Conservation (phyloP, 768 basidiomycete species). For the Naganishia antarctica region DNA sequence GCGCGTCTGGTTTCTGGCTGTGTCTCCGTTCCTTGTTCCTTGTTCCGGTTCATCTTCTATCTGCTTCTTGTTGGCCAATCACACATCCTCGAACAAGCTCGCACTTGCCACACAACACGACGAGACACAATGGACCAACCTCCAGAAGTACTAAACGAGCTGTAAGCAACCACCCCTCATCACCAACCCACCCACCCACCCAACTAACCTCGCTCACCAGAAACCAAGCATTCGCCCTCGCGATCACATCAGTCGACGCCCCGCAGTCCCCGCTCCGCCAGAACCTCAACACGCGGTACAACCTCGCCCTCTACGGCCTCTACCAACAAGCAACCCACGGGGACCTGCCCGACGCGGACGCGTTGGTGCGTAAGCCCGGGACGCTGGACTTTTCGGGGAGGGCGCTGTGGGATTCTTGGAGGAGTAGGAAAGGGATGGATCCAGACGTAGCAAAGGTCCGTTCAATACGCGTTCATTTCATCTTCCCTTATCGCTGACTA, state of each 20-base stretch:
- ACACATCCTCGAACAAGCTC: no score
- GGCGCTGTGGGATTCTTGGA: slow-evolving; percentile 3
- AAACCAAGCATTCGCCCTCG: not conserved
- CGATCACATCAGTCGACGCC: not conserved
- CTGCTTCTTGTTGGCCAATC: no score
- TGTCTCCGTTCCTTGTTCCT: no score
- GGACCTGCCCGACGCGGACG: not conserved
- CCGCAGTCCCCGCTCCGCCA: not conserved
- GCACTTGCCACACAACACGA: no score
- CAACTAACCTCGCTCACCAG: no score
- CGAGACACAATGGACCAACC: no score
- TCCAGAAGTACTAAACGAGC: no score
- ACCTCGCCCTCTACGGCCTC: not conserved
- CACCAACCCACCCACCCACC: no score
- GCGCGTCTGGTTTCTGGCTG: no score
- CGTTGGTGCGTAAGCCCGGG: not conserved
- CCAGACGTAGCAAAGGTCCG: not conserved
- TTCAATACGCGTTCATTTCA: no score
- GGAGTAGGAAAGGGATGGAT: not conserved
- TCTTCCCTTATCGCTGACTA: no score
- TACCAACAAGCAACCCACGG: slow-evolving; percentile 8
- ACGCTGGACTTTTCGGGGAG: not conserved
- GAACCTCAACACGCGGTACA: not conserved
- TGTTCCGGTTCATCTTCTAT: no score
- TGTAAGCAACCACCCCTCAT: slow-evolving; percentile 1